These are phyloP conservation scores for Mycena amicta DNA, from an alignment of 768 basidiomycete genomes.

Conservation along the genomic window DNA sequence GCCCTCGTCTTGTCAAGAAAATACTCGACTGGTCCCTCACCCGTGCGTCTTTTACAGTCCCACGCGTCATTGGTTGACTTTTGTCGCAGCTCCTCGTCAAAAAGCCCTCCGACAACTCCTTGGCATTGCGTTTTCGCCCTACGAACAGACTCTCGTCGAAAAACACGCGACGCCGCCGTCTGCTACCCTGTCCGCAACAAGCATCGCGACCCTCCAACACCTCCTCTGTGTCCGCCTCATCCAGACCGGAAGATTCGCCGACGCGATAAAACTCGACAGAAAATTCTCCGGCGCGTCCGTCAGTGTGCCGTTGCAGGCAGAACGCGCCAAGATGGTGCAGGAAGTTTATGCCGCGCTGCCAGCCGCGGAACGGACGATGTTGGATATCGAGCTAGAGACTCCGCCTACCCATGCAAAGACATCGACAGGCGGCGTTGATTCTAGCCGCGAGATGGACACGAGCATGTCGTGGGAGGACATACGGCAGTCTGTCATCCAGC, in stretches of 20 bases:
- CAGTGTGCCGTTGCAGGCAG: slow-evolving; percentile 40
- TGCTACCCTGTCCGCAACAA: slow-evolving; percentile 43
- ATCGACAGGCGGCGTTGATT: not conserved
- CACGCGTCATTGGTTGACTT: not conserved
- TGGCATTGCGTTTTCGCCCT: slow-evolving; percentile 63
- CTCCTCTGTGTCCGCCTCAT: slow-evolving; percentile 79
- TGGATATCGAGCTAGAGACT: slow-evolving; percentile 61
- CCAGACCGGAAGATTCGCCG: slow-evolving; percentile 66
- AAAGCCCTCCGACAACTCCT: slow-evolving; percentile 63
- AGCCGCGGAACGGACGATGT: slow-evolving; percentile 58
- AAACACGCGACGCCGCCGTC: slow-evolving; percentile 58
- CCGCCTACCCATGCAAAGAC: slow-evolving; percentile 6
- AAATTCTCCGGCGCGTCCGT: slow-evolving; percentile 52
- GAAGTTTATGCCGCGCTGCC: slow-evolving; percentile 70
- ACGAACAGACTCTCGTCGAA: slow-evolving; percentile 63
- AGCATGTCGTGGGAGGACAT: slow-evolving; percentile 58
- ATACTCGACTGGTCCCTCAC: slow-evolving; percentile 69
- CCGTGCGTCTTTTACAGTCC: slow-evolving; percentile 50
- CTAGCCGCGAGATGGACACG: slow-evolving; percentile 26
- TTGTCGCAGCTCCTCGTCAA: slow-evolving; percentile 45
- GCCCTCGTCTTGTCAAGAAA: slow-evolving; percentile 57
- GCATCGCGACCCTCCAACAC: slow-evolving; percentile 68
- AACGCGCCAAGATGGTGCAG: slow-evolving; percentile 66
- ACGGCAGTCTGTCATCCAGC: slow-evolving; percentile 21
- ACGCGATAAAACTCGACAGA: slow-evolving; percentile 78